phyloP scores from a whole-genome alignment of 352 stramenopile genomes.

The Globisporangium spinosum region DNA sequence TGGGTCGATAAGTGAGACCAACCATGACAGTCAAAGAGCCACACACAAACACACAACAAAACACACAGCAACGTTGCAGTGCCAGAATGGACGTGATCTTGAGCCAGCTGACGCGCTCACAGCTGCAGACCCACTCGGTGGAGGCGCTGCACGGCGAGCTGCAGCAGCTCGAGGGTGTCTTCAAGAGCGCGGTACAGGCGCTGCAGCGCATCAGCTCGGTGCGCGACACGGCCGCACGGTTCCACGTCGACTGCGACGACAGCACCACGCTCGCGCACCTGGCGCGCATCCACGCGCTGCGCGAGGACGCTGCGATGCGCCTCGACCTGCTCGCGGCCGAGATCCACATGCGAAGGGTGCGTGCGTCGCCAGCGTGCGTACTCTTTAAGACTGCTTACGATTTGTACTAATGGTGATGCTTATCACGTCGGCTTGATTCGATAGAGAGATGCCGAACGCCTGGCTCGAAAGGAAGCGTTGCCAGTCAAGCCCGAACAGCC shows the following conservation, averaged over 20 bases:
- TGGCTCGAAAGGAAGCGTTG: conserved; percentile 1
- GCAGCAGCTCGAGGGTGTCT: conserved; percentile 7
- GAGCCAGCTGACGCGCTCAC: conserved; percentile 10
- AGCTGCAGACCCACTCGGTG: conserved; percentile 9
- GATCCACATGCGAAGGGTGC: conserved; percentile 5
- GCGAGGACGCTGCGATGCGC: conserved; percentile 8
- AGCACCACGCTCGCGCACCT: conserved; percentile 8
- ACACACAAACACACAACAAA: not conserved
- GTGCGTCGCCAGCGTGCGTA: not conserved
- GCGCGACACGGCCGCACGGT: conserved; percentile 12
- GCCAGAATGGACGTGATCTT: conserved; percentile 9
- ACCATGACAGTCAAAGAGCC: not conserved
- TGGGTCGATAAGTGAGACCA: not conserved
- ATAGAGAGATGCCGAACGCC: conserved; percentile 4
- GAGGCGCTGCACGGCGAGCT: conserved; percentile 12
- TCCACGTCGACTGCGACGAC: conserved; percentile 13
- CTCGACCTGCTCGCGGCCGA: conserved; percentile 9
- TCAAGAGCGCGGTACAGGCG: conserved; percentile 3
- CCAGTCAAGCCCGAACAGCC: not conserved
- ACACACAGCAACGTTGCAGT: not conserved
- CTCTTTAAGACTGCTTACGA: not conserved
- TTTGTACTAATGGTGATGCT: not conserved
- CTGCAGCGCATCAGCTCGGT: conserved; percentile 18
- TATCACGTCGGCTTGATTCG: too few relatives aligned
- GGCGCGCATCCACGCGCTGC: conserved; percentile 14